A percentile compares a stretch with the other conserved stretches of the same genome.
phyloP scores from a whole-genome alignment of 257 asterid species.

The Lycium barbarum region DNA sequence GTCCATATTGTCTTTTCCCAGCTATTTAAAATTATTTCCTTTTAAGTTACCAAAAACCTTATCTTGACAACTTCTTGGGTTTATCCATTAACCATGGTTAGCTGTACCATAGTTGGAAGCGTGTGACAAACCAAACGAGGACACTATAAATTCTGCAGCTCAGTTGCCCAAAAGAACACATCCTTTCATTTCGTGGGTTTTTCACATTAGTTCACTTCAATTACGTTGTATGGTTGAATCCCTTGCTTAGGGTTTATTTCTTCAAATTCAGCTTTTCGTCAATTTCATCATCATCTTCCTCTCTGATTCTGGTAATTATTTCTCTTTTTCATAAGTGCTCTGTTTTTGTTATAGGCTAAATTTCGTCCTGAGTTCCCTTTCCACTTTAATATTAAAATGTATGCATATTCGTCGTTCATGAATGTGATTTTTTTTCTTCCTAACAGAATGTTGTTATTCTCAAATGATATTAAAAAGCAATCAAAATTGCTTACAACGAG shows the following conservation, averaged over 20 bases:
- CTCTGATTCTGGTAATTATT: conserved; percentile 22
- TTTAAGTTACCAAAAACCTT: background rate
- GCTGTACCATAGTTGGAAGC: background rate
- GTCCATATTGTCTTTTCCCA: conserved; percentile 13
- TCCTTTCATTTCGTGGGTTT: background rate
- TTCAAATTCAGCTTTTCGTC: background rate
- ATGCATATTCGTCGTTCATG: background rate
- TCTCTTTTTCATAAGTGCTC: background rate
- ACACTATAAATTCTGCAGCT: conserved; percentile 26
- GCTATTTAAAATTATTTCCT: background rate
- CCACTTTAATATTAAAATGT: background rate
- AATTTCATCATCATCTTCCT: conserved; percentile 1
- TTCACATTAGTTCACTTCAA: background rate
- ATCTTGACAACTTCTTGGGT: conserved; percentile 27
- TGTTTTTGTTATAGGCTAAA: background rate
- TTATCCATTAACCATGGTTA: conserved; percentile 34
- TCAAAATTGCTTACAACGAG: too few species aligned
- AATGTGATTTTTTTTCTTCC: background rate
- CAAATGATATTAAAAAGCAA: too few species aligned
- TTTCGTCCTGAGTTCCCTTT: background rate
- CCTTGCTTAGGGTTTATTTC: background rate
- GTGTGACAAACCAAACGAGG: background rate
- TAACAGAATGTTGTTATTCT: too few species aligned
- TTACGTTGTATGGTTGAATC: conserved; percentile 26
- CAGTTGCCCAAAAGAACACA: background rate